Evolutionary conservation across 1,284 basidiomycete species (phyloP).

Genomic region (Paramarasmius palmivorus): DNA sequence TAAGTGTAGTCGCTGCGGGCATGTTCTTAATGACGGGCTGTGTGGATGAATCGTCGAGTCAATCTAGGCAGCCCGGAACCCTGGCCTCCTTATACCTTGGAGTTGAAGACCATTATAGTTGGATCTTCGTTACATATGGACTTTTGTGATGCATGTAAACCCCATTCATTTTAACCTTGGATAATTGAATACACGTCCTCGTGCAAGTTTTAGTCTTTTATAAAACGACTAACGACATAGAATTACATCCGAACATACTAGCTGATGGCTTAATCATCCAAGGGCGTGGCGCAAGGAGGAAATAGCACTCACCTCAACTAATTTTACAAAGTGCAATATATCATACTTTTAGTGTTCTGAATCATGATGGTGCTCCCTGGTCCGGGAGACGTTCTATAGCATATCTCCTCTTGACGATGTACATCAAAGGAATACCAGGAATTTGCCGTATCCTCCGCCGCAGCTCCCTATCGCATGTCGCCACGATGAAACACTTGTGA

Average conservation of each 20-base stretch:
- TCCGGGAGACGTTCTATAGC: constrained; percentile 94
- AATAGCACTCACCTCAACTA: neutral
- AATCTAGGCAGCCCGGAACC: too few species aligned
- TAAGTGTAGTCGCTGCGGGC: constrained; percentile 59
- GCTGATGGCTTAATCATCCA: too few species aligned
- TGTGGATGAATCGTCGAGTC: constrained; percentile 1
- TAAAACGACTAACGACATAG: too few species aligned
- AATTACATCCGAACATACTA: too few species aligned
- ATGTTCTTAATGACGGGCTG: constrained; percentile 32
- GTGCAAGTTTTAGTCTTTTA: too few species aligned
- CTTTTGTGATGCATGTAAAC: too few species aligned
- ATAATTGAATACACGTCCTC: too few species aligned
- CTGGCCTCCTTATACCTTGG: too few species aligned
- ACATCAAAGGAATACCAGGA: constrained; percentile 95
- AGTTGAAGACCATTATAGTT: too few species aligned
- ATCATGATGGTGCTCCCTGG: constrained; percentile 71
- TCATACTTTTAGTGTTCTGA: neutral
- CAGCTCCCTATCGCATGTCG: constrained; percentile 96
- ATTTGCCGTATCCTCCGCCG: constrained; percentile 90
- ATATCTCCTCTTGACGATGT: constrained; percentile 88
- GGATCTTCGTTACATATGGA: too few species aligned
- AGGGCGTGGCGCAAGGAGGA: too few species aligned
- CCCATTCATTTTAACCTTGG: too few species aligned
- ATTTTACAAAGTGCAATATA: neutral
- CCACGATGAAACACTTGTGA: constrained; percentile 97